Base-by-base conservation (phyloP, 1,284 basidiomycete species). In the Erythrobasidium hasegawianum region DNA sequence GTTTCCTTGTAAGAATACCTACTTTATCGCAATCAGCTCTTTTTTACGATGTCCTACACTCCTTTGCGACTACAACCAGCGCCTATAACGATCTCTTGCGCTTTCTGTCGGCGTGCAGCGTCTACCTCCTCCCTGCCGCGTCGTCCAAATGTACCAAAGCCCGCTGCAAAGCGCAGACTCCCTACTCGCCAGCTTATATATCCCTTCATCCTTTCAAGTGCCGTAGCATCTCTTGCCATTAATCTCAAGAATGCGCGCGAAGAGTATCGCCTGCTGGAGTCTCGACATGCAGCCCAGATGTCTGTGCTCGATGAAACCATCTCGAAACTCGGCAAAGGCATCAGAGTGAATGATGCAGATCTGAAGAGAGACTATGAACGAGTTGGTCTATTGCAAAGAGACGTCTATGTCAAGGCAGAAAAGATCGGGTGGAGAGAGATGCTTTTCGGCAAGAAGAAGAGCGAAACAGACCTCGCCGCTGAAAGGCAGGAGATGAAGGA, bases 371-470 rank as follows among this genome's bases (percentile, higher is more conserved):
- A 72, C 38, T 57, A 71, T 14, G 72, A 72, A 24, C 68, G 72
- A 8, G 45, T 73, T 0, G 71, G 71, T 1, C 18, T 68, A 1
- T 66, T 65, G 0, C 58, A 61, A 50, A 59, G 68, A 26, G 68
- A 71, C 41, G 45, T 24, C 11, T 59, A 26, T 8, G 45, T 67
- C 16, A 64, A 60, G n/a, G 18, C 47, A 11, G 54, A 29, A 22
- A 29, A 33, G 50, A 70, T 70, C 33, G 69, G 66, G 33, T 74
- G 73, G 73, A 62, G 45, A 2, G 73, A 74, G 50, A 71, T 71
- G 18, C 49, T 73, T 20, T 71, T 73, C 40, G 72, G 72, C 14
- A 70, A 71, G 43, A 69, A 69, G 56, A 71, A 68, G 11, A 68
- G 68, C 33, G 61, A 56, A 13, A 70, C 57, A 41, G 60, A 71